Conservation (phyloP, 148 eudicot species). For the Spergularia bocconei region DNA sequence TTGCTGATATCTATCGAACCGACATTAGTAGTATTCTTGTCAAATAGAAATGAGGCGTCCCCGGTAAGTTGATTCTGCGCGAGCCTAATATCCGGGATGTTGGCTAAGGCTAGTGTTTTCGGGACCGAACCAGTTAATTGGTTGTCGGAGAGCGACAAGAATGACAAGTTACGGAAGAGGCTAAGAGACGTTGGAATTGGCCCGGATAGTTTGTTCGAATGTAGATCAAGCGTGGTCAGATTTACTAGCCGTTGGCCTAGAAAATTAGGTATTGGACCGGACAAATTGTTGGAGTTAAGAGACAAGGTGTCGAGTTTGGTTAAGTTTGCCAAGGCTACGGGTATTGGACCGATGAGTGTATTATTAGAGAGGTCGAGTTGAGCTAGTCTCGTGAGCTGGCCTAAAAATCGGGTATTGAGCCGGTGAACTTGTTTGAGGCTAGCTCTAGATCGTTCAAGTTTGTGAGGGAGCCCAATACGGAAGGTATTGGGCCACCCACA, state of each 20-base stretch:
- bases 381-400: neutral
- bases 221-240: neutral
- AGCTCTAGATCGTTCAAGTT: neutral
- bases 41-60: conserved; percentile 17
- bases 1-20: neutral
- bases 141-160: neutral
- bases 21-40: neutral
- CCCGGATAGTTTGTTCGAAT: conserved; percentile 9
- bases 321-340: neutral
- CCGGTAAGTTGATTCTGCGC: conserved; percentile 6
- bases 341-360: neutral
- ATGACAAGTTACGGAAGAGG: neutral
- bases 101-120: neutral
- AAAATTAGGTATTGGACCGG: conserved; percentile 8
- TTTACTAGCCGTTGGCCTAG: neutral
- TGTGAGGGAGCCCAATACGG: neutral
- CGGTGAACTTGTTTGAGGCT: neutral
- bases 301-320: neutral
- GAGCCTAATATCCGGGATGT: neutral
- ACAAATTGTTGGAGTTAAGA: conserved; percentile 11
- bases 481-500: conserved; percentile 25
- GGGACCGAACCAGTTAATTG: conserved; percentile 19
- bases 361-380: neutral
- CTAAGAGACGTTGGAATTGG: conserved; percentile 11
- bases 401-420: conserved; percentile 2